Percentiles rank a stretch among this genome's conserved stretches.
phyloP scores from a whole-genome alignment of 345 rosid genomes.

The Gynandropsis gynandra region DNA sequence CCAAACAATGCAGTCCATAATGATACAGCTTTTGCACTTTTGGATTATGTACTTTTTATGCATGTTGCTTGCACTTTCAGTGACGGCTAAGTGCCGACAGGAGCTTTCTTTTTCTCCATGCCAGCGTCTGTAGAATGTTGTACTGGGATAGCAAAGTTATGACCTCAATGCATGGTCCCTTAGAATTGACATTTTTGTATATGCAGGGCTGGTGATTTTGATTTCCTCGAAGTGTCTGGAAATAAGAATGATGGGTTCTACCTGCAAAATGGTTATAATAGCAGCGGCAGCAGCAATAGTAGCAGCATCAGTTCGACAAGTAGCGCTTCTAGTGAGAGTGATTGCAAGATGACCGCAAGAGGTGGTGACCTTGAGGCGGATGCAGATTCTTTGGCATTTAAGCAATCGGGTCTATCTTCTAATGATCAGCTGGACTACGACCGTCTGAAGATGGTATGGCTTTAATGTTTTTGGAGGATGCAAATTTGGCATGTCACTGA shows the following conservation, averaged over 20 bases:
- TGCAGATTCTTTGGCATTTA: constrained; percentile 94
- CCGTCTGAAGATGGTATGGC: constrained; percentile 55
- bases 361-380: constrained; percentile 93
- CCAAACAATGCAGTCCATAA: background rate
- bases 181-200: constrained; percentile 19
- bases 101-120: no score
- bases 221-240: constrained; percentile 57
- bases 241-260: constrained; percentile 50
- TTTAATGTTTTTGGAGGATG: constrained; percentile 20
- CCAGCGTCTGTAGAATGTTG: no score
- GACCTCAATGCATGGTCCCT: constrained; percentile 16
- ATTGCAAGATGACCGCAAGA: constrained; percentile 54
- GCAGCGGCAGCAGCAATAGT: constrained; percentile 90
- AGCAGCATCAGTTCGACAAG: constrained; percentile 92
- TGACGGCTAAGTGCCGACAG: no score
- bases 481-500: constrained; percentile 12
- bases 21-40: no score
- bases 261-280: constrained; percentile 55
- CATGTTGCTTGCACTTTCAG: no score
- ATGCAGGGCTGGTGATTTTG: constrained; percentile 63
- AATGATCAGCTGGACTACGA: constrained; percentile 64
- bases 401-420: constrained; percentile 79
- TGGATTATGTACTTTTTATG: no score
- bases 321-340: constrained; percentile 87
- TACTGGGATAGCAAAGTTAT: no score